Evolutionary conservation across 2,329 filamentous ascomycete genomes (phyloP).

Genomic region (Botrytis elliptica): DNA sequence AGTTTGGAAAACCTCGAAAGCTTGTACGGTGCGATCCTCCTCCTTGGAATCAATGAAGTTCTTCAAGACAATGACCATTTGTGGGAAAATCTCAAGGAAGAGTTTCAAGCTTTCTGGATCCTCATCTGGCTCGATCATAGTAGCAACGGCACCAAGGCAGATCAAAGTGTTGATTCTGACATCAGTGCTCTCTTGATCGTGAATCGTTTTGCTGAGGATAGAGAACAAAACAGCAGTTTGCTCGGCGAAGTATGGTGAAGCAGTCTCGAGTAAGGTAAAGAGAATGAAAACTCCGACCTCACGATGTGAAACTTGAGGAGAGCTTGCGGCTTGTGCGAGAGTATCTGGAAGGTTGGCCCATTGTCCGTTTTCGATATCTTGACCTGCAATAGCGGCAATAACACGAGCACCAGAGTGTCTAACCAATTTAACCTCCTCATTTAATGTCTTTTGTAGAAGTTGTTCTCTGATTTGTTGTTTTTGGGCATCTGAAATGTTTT

Average conservation of each 20-base stretch:
- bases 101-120: slow-evolving; percentile 69
- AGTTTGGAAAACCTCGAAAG: slow-evolving; percentile 96
- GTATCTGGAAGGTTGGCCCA: slow-evolving; percentile 79
- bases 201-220: slow-evolving; percentile 83
- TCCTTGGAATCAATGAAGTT: slow-evolving; percentile 74
- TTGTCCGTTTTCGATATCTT: slow-evolving; percentile 84
- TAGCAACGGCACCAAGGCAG: slow-evolving; percentile 81
- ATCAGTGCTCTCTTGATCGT: slow-evolving; percentile 85
- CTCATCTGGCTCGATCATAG: slow-evolving; percentile 86
- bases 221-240: slow-evolving; percentile 77
- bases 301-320: slow-evolving; percentile 71
- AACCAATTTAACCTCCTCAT: slow-evolving; percentile 72
- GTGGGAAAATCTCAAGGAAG: slow-evolving; percentile 78
- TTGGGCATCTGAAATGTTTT: slow-evolving; percentile 67
- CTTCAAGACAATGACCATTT: slow-evolving; percentile 89
- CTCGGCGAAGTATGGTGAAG: slow-evolving; percentile 80
- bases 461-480: slow-evolving; percentile 79
- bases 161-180: slow-evolving; percentile 94
- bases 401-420: slow-evolving; percentile 87
- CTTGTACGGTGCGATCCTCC: slow-evolving; percentile 83
- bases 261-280: slow-evolving; percentile 84
- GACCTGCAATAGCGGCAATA: slow-evolving; percentile 79
- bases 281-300: slow-evolving; percentile 93
- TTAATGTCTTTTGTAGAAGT: slow-evolving; percentile 78
- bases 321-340: slow-evolving; percentile 76